Conservation (phyloP, 257 asterid genomes). For the Solanum ossicruentum region DNA sequence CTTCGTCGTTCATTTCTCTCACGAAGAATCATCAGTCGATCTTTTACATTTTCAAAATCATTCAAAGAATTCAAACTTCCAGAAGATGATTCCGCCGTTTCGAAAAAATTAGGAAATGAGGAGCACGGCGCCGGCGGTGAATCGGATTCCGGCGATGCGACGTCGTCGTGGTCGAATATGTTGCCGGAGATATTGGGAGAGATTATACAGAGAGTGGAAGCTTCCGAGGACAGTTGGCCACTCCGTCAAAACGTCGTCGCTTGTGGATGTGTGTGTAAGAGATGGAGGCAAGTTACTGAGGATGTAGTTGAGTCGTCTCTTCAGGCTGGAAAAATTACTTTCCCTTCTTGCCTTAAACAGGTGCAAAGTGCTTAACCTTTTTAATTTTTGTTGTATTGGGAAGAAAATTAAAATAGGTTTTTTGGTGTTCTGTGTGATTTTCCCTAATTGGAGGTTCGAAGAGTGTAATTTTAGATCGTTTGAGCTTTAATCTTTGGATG, state of each 20-base stretch:
- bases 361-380: conserved; percentile 9
- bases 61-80: conserved; percentile 19
- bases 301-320: conserved; percentile 46
- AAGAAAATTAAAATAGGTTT: background rate
- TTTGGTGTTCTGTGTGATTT: background rate
- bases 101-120: background rate
- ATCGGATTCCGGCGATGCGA: conserved; percentile 3
- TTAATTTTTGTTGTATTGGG: background rate
- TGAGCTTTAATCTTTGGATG: background rate
- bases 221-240: conserved; percentile 72
- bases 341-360: conserved; percentile 87
- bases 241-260: conserved; percentile 74
- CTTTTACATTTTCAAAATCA: conserved; percentile 53
- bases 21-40: conserved; percentile 50
- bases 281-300: conserved; percentile 73
- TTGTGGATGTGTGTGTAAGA: conserved; percentile 83
- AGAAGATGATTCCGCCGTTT: conserved; percentile 1
- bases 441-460: background rate
- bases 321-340: conserved; percentile 59
- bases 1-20: conserved; percentile 53
- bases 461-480: background rate
- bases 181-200: conserved; percentile 76
- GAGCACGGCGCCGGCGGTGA: conserved; percentile 16
- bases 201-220: conserved; percentile 66
- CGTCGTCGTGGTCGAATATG: conserved; percentile 59